phyloP scores from a whole-genome alignment of 495 filamentous ascomycete species.

The Hamigera avellanea region DNA sequence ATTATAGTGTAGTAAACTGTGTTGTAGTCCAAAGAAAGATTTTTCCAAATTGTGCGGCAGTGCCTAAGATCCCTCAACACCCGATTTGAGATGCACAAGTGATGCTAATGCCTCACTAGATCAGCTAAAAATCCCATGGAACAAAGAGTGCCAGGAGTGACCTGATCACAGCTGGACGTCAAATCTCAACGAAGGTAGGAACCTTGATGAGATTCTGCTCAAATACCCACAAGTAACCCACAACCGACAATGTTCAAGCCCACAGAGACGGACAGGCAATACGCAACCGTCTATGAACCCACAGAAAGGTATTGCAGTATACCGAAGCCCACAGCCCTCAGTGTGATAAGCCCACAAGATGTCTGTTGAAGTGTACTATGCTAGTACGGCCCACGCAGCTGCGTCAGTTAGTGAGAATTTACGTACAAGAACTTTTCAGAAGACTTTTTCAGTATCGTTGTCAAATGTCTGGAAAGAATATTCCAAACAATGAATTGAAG shows the following conservation, averaged over 20 bases:
- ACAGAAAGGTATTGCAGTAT: constrained; percentile 31
- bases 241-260: constrained; percentile 39
- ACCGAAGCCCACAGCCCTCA: constrained; percentile 39
- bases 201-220: constrained; percentile 11
- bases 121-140: constrained; percentile 24
- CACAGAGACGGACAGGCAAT: constrained; percentile 34
- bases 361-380: constrained; percentile 34
- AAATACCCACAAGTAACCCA: constrained; percentile 34
- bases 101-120: constrained; percentile 3
- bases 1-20: not conserved
- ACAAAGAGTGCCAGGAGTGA: constrained; percentile 20
- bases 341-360: constrained; percentile 36
- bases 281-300: constrained; percentile 34
- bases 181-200: constrained; percentile 7
- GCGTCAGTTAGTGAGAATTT: constrained; percentile 16
- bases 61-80: constrained; percentile 30
- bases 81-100: constrained; percentile 17
- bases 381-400: constrained; percentile 29
- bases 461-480: not conserved
- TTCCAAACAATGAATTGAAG: constrained; percentile 1
- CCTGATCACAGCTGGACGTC: constrained; percentile 22
- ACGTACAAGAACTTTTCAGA: constrained; percentile 7
- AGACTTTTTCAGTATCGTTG: not conserved
- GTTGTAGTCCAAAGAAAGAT: constrained; percentile 3
- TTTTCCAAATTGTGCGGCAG: constrained; percentile 27